Base-by-base conservation (phyloP, 192 early-diverging fungal species). In the Endogone sp. region DNA sequence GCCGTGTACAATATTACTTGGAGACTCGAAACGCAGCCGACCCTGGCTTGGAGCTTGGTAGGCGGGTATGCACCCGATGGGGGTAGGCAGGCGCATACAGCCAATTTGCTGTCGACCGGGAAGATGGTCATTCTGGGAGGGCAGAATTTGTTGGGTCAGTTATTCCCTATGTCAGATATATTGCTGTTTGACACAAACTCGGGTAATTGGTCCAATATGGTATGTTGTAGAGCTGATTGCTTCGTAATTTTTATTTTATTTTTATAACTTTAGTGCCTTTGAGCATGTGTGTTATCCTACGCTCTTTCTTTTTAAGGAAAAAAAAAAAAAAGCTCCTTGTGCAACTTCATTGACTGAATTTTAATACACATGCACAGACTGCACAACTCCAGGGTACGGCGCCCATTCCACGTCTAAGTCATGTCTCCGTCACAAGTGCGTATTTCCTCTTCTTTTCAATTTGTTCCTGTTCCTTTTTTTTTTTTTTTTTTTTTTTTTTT, bases 121-220 rank as follows among this genome's bases (percentile, higher is more conserved):
- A 56, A 24, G 4, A 60, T 69, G 67, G 67, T 69, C 59, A 69
- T 69, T n/a, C 26, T 69, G 16, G 67, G 67, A 49, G 67, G 67
- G 3, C n/a, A 55, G n/a, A 58, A 67, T 27, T 23, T 22, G 9
- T 23, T 6, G 13, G 65, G 55, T 0, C 31, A 29, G 13, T 4
- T 58, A 22, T 31, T 54, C 21, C 65, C 65, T 20, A 27, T 67
- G 2, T 59, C 56, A 0, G 1, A 58, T 31, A 20, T 67, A 2
- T 21, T 67, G 6, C n/a, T 67, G 2, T 67, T 67, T 58, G 65
- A 67, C 56, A 67, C 65, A 2, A 67, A 58, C 10, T 1, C 37
- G 59, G 65, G 65, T 29, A 54, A n/a, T 6, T 67, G 59, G n/a
- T 27, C 24, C 8, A 16, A 13, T 9, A 25, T 57, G 49, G 56